Base-by-base conservation (phyloP, 2,329 filamentous ascomycete genomes). In the Pseudogymnoascus sp. region DNA sequence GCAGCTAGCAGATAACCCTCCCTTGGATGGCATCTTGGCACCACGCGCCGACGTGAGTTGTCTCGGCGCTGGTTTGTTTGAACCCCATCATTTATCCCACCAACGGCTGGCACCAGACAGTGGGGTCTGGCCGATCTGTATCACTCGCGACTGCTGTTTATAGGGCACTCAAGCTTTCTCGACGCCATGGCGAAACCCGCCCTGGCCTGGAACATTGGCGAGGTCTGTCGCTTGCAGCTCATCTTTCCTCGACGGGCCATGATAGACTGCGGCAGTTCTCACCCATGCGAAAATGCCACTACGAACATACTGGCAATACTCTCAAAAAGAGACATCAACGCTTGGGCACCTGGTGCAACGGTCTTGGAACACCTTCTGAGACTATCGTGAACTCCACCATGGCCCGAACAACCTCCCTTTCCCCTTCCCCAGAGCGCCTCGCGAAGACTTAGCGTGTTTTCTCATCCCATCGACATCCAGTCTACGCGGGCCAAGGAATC, bases 391-490 rank as follows among this genome's bases (percentile, higher is more conserved):
- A 16, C 38, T 21, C 50, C 61, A 53, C 50, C 14, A 62, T 44
- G 16, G 3, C 11, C 38, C 16, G 18, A 62, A 50, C 10, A 23
- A 25, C 34, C 60, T 44, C 60, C 31, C 40, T 50, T 62, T 16
- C 14, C 10, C 40, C 28, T 42, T 36, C 23, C 38, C 14, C 14
- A 50, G 38, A 50, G 31, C 18, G 37, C 40, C 23, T 34, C 16
- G 40, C 11, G 40, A 50, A 11, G 60, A 11, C 25, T 12, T 62
- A 62, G 31, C 31, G 42, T 3, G n/a, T 46, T 34, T 50, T 34
- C 21, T 23, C 66, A 66, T 67, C 65, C 68, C 66, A 66, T 59
- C 46, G 53, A 31, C 25, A 65, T 65, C 61, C 64, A 66, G 11
- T 56, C 59, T 65, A 18, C 14, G 25, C 34, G 42, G 56, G 40